These are phyloP conservation scores for Sphaerulina vaccinii DNA, from an alignment of 2,329 filamentous ascomycete species.

Conservation along the genomic window DNA sequence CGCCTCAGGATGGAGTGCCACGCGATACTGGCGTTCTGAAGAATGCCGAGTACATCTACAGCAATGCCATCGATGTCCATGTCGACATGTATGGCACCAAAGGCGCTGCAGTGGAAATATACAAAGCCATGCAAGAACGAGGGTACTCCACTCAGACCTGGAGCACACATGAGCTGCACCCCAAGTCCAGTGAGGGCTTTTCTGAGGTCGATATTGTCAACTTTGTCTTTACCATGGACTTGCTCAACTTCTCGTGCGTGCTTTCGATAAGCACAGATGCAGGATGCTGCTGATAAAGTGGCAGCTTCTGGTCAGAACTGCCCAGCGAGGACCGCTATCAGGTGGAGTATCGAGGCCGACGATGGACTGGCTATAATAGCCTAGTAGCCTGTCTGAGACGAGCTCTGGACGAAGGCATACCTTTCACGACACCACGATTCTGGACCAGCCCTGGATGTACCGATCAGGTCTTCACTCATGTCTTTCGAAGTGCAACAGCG, in stretches of 20 bases:
- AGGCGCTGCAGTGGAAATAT: conserved; percentile 75
- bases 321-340: conserved; percentile 71
- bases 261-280: not conserved
- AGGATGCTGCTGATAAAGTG: conserved; percentile 10
- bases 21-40: conserved; percentile 63
- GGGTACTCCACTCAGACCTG: conserved; percentile 81
- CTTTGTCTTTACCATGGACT: conserved; percentile 96
- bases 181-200: conserved; percentile 52
- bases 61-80: conserved; percentile 90
- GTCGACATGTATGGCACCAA: conserved; percentile 81
- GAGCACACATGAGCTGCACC: conserved; percentile 87
- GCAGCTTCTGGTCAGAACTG: conserved; percentile 79
- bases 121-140: conserved; percentile 77
- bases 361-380: conserved; percentile 95
- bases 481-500: conserved; percentile 83
- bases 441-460: conserved; percentile 66
- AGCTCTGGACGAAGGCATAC: conserved; percentile 85
- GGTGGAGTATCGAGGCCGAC: conserved; percentile 75
- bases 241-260: conserved; percentile 75
- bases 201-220: conserved; percentile 54
- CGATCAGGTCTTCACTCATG: conserved; percentile 67
- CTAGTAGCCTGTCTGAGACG: conserved; percentile 82
- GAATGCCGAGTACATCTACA: conserved; percentile 80
- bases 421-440: conserved; percentile 83
- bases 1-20: conserved; percentile 28